Evolutionary conservation across 2,329 filamentous ascomycete species (phyloP).

Genomic region (Rhynchosporium graminicola): DNA sequence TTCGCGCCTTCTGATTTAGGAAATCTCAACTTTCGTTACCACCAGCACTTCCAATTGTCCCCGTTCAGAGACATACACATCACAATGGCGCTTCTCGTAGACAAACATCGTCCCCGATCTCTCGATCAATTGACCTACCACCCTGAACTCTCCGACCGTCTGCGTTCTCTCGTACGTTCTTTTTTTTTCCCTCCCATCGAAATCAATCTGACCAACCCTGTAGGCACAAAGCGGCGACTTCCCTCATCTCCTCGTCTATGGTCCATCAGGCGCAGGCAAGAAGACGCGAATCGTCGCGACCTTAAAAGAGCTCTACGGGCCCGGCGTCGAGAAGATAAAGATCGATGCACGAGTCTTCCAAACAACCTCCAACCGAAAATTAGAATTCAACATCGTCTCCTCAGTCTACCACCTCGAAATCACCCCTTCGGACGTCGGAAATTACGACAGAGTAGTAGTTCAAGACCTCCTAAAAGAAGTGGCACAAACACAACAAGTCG

Average conservation of each 20-base stretch:
- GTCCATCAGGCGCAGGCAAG: constrained; percentile 93
- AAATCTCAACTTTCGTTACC: constrained; percentile 7
- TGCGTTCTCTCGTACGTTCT: constrained; percentile 75
- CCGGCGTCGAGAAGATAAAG: constrained; percentile 99
- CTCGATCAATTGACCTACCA: constrained; percentile 85
- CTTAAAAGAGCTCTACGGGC: constrained; percentile 90
- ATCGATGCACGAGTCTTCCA: constrained; percentile 97
- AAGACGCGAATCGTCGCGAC: constrained; percentile 97
- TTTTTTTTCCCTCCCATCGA: not conserved
- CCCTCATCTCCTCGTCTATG: constrained; percentile 95
- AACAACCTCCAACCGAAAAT: constrained; percentile 91
- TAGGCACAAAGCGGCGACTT: constrained; percentile 97
- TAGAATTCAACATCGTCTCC: constrained; percentile 98
- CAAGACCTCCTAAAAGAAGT: constrained; percentile 97
- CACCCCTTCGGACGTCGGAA: constrained; percentile 94
- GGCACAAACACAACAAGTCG: constrained; percentile 98
- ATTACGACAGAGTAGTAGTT: constrained; percentile 92
- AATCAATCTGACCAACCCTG: constrained; percentile 19
- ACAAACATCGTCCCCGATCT: constrained; percentile 72
- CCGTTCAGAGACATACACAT: constrained; percentile 1
- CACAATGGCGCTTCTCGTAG: constrained; percentile 67
- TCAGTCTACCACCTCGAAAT: constrained; percentile 98
- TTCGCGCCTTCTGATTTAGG: not conserved
- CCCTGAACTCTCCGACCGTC: constrained; percentile 79
- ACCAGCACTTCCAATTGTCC: not conserved